These are phyloP conservation scores for Vitis hybrid DNA, from an alignment of 177 flowering plant species.

Conservation along the genomic window DNA sequence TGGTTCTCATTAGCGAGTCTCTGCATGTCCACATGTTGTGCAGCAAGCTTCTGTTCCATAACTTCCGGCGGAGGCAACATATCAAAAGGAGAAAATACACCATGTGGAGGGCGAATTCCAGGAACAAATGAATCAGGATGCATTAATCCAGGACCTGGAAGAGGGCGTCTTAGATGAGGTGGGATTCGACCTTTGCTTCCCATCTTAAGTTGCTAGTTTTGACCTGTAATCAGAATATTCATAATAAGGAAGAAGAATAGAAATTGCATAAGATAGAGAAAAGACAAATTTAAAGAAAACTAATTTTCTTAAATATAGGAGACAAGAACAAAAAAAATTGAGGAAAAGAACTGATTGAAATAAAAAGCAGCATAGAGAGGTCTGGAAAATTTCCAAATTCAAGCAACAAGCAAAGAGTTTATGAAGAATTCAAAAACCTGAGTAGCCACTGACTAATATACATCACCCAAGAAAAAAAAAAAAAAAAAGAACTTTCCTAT, in stretches of 20 bases:
- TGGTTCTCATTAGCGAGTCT: slow-evolving; percentile 72
- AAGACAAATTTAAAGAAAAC: no score
- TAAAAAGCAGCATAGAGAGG: no score
- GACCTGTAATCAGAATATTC: neutral
- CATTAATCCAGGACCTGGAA: slow-evolving; percentile 54
- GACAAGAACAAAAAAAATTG: no score
- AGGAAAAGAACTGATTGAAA: no score
- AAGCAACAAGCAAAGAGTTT: no score
- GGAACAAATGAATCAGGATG: slow-evolving; percentile 67
- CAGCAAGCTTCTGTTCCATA: slow-evolving; percentile 77
- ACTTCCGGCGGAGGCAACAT: slow-evolving; percentile 71
- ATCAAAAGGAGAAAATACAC: slow-evolving; percentile 53
- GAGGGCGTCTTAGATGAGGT: slow-evolving; percentile 62
- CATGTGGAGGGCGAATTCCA: slow-evolving; percentile 46
- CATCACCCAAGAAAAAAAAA: no score
- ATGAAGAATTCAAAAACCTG: no score
- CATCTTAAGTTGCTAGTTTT: slow-evolving; percentile 28
- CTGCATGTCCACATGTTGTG: slow-evolving; percentile 74
- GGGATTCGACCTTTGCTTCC: slow-evolving; percentile 85
- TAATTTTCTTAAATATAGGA: no score
- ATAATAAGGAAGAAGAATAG: neutral
- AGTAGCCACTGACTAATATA: no score
- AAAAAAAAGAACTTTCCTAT: no score
- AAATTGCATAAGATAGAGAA: no score
- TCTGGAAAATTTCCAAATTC: no score